phyloP scores from a whole-genome alignment of 176 grass and related monocot genomes.

The Oryza nivara region DNA sequence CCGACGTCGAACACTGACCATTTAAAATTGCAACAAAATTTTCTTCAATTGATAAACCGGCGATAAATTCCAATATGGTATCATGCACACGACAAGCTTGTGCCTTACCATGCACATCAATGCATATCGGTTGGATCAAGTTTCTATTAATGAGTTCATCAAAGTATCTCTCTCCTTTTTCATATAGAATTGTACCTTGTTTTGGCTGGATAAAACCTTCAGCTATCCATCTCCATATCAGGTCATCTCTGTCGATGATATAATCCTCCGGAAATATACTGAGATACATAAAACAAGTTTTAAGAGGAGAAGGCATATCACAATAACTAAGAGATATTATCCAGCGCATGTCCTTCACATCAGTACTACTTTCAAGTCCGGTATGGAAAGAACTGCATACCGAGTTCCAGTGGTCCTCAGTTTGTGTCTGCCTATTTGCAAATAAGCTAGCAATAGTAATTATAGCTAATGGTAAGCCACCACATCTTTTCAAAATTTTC shows the following conservation, averaged over 20 bases:
- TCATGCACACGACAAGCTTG: slow-evolving; percentile 24
- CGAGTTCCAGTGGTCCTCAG: neutral
- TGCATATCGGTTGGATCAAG: neutral
- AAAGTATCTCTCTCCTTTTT: neutral
- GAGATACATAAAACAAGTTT: too few species aligned
- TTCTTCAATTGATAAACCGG: neutral
- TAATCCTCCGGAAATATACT: neutral
- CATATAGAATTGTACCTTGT: neutral
- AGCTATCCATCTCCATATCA: slow-evolving; percentile 24
- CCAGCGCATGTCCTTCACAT: neutral
- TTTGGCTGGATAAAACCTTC: slow-evolving; percentile 6
- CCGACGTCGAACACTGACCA: neutral
- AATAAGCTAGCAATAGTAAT: neutral
- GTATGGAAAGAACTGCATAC: neutral
- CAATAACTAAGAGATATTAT: too few species aligned
- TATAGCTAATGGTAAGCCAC: neutral
- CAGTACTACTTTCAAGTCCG: neutral
- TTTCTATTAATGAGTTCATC: slow-evolving; percentile 15
- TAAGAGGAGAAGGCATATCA: neutral
- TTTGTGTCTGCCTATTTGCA: neutral
- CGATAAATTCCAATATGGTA: slow-evolving; percentile 1
- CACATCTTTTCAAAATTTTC: neutral
- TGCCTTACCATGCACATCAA: neutral
- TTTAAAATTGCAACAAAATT: slow-evolving; percentile 23
- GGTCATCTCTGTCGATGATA: neutral